Conservation (phyloP, 106 monocot genomes). For the Apostasia shenzhenica region DNA sequence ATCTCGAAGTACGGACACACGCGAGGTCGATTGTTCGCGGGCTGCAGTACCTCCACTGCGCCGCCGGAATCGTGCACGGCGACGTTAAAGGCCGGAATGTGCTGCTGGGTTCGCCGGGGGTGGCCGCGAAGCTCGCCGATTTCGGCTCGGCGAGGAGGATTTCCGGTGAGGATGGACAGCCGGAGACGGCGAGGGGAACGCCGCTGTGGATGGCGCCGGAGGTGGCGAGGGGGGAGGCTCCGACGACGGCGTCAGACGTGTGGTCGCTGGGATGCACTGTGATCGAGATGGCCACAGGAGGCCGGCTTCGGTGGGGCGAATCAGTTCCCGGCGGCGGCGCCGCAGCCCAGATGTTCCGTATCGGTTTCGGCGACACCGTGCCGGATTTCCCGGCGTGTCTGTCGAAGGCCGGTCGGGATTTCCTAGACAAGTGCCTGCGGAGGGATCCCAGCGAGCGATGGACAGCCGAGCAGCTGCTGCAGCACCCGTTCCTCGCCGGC, state of each 20-base stretch:
- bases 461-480: constrained; percentile 27
- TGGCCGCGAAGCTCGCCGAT: constrained; percentile 14
- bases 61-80: constrained; percentile 23
- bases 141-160: constrained; percentile 20
- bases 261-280: constrained; percentile 97
- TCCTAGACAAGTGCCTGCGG: constrained; percentile 38
- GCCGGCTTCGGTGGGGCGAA: constrained; percentile 37
- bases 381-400: constrained; percentile 32
- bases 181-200: constrained; percentile 15
- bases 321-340: constrained; percentile 6
- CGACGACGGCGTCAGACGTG: constrained; percentile 46
- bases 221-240: constrained; percentile 30
- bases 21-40: constrained; percentile 13
- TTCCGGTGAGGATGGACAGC: not conserved
- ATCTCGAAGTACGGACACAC: constrained; percentile 9
- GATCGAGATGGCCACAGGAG: constrained; percentile 69
- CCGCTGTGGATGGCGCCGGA: constrained; percentile 74
- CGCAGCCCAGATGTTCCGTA: constrained; percentile 20
- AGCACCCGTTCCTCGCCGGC: constrained; percentile 31
- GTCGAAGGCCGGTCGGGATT: constrained; percentile 27
- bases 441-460: constrained; percentile 22
- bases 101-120: not conserved
- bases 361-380: constrained; percentile 24
- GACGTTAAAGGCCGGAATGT: constrained; percentile 32
- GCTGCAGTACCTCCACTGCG: constrained; percentile 18